These are phyloP conservation scores for Monascus ruber DNA, from an alignment of 2,329 filamentous ascomycete species.

Conservation along the genomic window DNA sequence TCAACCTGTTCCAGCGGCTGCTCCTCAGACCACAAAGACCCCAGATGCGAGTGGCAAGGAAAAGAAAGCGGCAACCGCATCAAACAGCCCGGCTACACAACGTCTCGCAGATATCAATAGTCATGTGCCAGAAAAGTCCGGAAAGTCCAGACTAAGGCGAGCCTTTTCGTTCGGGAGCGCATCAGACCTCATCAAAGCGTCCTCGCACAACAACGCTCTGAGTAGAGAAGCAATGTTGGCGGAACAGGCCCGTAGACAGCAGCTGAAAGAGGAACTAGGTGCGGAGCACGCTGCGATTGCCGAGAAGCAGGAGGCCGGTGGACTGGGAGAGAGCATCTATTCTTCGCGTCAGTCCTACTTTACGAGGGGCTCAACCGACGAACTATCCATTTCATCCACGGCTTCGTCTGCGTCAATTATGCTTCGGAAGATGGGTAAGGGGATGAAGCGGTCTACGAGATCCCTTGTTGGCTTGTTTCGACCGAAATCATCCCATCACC, in stretches of 20 bases:
- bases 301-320: conserved; percentile 80
- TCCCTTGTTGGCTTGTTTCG: conserved; percentile 90
- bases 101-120: conserved; percentile 80
- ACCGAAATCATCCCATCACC: conserved; percentile 80
- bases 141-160: conserved; percentile 74
- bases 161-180: conserved; percentile 96
- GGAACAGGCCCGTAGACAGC: conserved; percentile 54
- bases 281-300: conserved; percentile 87
- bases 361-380: conserved; percentile 87
- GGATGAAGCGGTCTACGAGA: conserved; percentile 88
- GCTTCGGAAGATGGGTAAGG: conserved; percentile 93
- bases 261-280: conserved; percentile 57
- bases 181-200: conserved; percentile 71
- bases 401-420: conserved; percentile 40
- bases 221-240: conserved; percentile 36
- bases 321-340: conserved; percentile 89
- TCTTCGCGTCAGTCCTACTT: conserved; percentile 58
- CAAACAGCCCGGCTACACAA: conserved; percentile 61
- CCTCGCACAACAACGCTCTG: conserved; percentile 48
- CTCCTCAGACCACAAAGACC: conserved; percentile 33
- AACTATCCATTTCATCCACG: conserved; percentile 49
- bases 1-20: conserved; percentile 54
- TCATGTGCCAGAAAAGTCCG: conserved; percentile 64
- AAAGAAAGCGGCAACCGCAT: conserved; percentile 16
- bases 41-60: conserved; percentile 9